Evolutionary conservation across 495 filamentous ascomycete species (phyloP), one percentile per base, ranked within the genome.

Genomic region (Endocarpon pusillum): DNA sequence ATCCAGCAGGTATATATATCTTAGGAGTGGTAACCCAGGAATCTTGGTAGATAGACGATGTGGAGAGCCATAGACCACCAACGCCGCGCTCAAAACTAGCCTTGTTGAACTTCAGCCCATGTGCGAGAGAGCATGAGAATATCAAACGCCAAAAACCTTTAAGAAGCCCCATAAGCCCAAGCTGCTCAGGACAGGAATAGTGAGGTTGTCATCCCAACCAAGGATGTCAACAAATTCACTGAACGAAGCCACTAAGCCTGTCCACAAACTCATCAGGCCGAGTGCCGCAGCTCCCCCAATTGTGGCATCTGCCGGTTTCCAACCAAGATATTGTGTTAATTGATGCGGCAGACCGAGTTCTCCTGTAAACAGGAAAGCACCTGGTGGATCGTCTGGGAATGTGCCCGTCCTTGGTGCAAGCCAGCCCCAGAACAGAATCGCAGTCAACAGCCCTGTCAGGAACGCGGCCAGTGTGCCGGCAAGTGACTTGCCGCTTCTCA

Each of bases 141-240:
- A 19, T 37, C 16, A 37, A 29, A 16, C 78, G 19, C 82, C 80
- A 66, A 96, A 94, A 26, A 86, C 49, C 61, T 86, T 94, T 49
- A 96, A 60, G 52, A 97, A 91, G 0, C 80, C 82, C 80, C 81
- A 93, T 32, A 97, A 73, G 6, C 89, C 87, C 11, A 91, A 49
- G 10, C 84, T 83, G 50, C 82, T 93, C 33, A 97, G 57, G 24
- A 92, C 73, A 9, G 89, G 89, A 53, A 97, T 97, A 22, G 87
- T 93, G 39, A 96, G 61, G 56, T 97, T 97, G 59, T 97, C 89
- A 50, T 97, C 89, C 81, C 81, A 81, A 19, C 81, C 77, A 49
- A 80, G 94, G 0, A 93, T 43, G 58, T 96, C 84, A 35, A 92
- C 64, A 19, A 87, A 83, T 57, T 97, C 89, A 49, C 83, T 93